Conservation (phyloP, 2,329 filamentous ascomycete species). For the Xylariaceae sp. region DNA sequence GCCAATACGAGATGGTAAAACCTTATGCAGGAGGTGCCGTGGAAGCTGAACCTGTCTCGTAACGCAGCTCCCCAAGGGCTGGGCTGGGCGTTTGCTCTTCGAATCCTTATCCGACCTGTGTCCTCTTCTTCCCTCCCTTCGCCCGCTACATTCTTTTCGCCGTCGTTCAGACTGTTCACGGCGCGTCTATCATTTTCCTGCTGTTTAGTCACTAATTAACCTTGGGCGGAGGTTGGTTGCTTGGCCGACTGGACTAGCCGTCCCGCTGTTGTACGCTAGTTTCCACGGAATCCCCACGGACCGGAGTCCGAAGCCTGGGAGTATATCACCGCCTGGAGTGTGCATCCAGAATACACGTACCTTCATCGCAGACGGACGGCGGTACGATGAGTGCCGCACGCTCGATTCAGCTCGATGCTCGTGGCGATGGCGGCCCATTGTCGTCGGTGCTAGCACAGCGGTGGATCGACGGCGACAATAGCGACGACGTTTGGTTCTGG, state of each 20-base stretch:
- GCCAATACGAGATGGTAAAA: no score
- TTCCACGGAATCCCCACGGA: neutral
- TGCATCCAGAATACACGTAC: neutral
- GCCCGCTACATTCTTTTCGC: no score
- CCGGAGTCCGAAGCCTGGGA: neutral
- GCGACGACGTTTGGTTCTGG: constrained; percentile 28
- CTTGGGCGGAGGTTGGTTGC: constrained; percentile 7
- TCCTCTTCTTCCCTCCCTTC: no score
- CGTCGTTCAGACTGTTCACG: no score
- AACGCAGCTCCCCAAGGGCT: no score
- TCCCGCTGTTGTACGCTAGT: neutral
- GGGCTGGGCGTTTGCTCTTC: no score
- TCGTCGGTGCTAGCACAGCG: constrained; percentile 17
- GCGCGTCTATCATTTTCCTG: no score
- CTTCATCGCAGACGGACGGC: neutral
- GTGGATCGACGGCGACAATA: constrained; percentile 22
- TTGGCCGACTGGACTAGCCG: constrained; percentile 11
- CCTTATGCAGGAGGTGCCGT: no score
- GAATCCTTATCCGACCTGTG: no score
- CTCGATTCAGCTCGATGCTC: constrained; percentile 6
- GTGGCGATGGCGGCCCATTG: neutral
- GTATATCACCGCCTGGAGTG: neutral
- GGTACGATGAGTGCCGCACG: neutral
- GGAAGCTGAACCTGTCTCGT: no score
- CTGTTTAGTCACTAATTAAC: neutral